Evolutionary conservation across 148 eudicot species (phyloP), one percentile per base, ranked within the genome.

Genomic region (Rhododendron henanense): DNA sequence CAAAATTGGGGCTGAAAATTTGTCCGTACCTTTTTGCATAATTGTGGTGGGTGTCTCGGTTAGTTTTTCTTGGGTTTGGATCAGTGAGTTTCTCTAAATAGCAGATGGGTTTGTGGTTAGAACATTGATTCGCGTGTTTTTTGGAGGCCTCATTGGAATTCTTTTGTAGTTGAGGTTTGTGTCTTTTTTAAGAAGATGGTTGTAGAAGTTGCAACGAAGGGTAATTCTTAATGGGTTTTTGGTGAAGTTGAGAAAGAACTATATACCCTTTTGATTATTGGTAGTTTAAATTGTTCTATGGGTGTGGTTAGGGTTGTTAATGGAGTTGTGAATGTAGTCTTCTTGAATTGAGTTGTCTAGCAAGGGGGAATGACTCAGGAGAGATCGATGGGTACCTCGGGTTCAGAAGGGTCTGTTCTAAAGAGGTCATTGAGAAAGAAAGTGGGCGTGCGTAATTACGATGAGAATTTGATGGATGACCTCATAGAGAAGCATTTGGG

Each of bases 381-480:
- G 21, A 7, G 85, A 23, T 44, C 65, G 10, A 90, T 88, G 91
- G 90, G 88, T 81, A 90, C 88, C 83, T 89, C 92, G 11, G 89
- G 25, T 41, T 89, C 90, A n/a, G 90, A 90, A 47, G 92, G 92
- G 31, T 86, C 87, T 55, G 88, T 77, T 84, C 75, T 84, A 0
- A 95, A 91, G 90, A 90, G 99, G 78, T 89, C 95, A 0, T 78
- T 85, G 81, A 95, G 98, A 90, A 94, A 89, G 90, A 96, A 92
- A 89, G 87, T 84, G 31, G 81, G 79, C 77, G 84, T 87, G 9
- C 90, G 81, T 79, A 96, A 92, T 85, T 96, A 96, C 71, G 88
- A 93, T 90, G 99, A 96, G 90, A 91, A 92, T 81, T 91, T 93
- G 89, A 95, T 95, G 95, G 99, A 96, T 88, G 98, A 95, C 51